Base-by-base conservation (phyloP, 371 early-diverging fungal species). In the Blakeslea trispora region DNA sequence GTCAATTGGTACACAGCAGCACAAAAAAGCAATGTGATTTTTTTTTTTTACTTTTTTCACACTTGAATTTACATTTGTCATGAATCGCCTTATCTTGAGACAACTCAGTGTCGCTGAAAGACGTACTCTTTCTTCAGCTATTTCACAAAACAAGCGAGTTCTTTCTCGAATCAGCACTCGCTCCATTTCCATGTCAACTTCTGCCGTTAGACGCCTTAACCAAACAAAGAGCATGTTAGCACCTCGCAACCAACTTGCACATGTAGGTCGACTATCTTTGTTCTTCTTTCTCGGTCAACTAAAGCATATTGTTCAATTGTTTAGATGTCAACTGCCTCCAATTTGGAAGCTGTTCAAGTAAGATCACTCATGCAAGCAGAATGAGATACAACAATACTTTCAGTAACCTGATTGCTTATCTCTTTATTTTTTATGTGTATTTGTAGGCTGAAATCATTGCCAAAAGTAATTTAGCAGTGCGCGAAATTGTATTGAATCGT, bases 401-500 rank as follows among this genome's bases (percentile, higher is more conserved):
- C n/a, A n/a, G n/a, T n/a, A n/a, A n/a, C n/a, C n/a, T n/a, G n/a
- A n/a, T n/a, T n/a, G n/a, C n/a, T n/a, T n/a, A n/a, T n/a, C n/a
- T n/a, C n/a, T n/a, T n/a, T n/a, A n/a, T n/a, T n/a, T n/a, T n/a
- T n/a, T n/a, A 35, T 40, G n/a, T 40, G 18, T 8, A 15, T 9
- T 10, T 44, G 8, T 60, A 65, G 65, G 40, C 56, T n/a, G 81
- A 50, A 74, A 68, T 67, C 7, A 41, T 62, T 45, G 19, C 45
- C 4, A 61, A 68, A 28, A 64, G 75, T 74, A 85, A 59, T 77
- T 84, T 58, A 42, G 81, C 83, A n/a, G 86, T 87, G 17, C 87
- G 95, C 51, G 73, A 87, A 23, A 79, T 96, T 54, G 77, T 94
- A 28, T 83, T 97, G 55, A 96, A 96, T 74, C 81, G 97, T 23